Percentiles rank a stretch among this genome's conserved stretches.
Evolutionary conservation across 2,329 filamentous ascomycete species (phyloP).

Genomic region (Penicillium nordicum): DNA sequence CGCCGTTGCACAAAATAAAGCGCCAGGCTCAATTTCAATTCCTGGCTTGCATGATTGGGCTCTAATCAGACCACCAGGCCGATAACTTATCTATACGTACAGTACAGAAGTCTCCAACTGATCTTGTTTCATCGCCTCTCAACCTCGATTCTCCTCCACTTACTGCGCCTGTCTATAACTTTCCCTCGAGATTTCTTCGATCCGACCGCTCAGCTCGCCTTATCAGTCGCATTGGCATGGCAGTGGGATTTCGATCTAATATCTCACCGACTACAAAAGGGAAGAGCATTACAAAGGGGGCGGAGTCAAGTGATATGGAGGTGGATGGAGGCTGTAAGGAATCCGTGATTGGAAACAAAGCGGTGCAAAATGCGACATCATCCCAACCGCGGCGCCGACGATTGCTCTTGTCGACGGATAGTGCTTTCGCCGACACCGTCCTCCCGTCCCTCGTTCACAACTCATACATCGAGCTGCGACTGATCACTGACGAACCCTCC

Average conservation of each 20-base stretch:
- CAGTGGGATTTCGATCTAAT: slow-evolving; percentile 16
- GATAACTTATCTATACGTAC: background rate
- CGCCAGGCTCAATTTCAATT: background rate
- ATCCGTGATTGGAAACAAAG: slow-evolving; percentile 13
- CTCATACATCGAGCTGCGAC: slow-evolving; percentile 39
- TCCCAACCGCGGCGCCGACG: slow-evolving; percentile 26
- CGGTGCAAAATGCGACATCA: background rate
- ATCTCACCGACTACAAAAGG: background rate
- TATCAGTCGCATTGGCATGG: slow-evolving; percentile 15
- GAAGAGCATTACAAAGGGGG: slow-evolving; percentile 13
- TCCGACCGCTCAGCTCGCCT: background rate
- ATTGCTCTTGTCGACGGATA: slow-evolving; percentile 39
- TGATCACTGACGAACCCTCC: slow-evolving; percentile 42
- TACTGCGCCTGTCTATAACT: background rate
- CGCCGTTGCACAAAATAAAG: background rate
- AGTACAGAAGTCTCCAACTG: background rate
- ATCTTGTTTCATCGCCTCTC: background rate
- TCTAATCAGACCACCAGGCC: slow-evolving; percentile 1
- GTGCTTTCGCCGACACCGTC: slow-evolving; percentile 39
- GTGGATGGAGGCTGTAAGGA: slow-evolving; percentile 22
- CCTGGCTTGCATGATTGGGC: slow-evolving; percentile 1
- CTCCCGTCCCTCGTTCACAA: slow-evolving; percentile 39
- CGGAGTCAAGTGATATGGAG: slow-evolving; percentile 26
- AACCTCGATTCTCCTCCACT: background rate
- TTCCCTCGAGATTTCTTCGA: background rate